These are phyloP conservation scores for Nymphaea colorata DNA, from an alignment of 164 flowering plant species.

Conservation along the genomic window DNA sequence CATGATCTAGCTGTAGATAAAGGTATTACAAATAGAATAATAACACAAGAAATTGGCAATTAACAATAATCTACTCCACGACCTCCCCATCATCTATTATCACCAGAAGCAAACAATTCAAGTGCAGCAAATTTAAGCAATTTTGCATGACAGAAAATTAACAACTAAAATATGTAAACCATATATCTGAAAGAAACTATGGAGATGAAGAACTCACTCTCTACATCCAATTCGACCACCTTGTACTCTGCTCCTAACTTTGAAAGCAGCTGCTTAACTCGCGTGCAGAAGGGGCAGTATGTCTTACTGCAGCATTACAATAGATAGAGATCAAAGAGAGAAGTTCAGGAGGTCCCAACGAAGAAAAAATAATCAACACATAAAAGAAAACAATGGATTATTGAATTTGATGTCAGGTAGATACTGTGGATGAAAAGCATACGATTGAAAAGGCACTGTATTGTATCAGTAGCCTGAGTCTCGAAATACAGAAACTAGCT, in stretches of 20 bases:
- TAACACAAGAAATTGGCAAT: too few relatives aligned
- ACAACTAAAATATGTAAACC: background rate
- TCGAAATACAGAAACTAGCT: too few relatives aligned
- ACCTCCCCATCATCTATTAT: too few relatives aligned
- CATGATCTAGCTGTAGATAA: too few relatives aligned
- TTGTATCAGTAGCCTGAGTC: too few relatives aligned
- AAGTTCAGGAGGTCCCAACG: background rate
- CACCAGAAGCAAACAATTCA: too few relatives aligned
- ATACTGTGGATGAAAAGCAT: background rate
- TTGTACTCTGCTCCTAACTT: constrained; percentile 45
- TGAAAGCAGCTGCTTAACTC: constrained; percentile 53
- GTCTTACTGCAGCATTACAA: constrained; percentile 44
- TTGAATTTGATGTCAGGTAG: background rate
- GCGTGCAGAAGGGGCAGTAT: constrained; percentile 50
- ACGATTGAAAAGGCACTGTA: background rate
- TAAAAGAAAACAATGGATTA: background rate
- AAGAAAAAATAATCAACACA: background rate
- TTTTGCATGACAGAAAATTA: too few relatives aligned
- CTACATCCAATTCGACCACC: constrained; percentile 54
- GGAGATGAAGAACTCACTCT: constrained; percentile 31
- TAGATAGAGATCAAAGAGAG: background rate
- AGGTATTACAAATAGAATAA: too few relatives aligned
- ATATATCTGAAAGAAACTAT: background rate
- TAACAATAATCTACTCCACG: too few relatives aligned
- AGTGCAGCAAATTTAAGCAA: too few relatives aligned